Base-by-base conservation (phyloP, 2,329 filamentous ascomycete genomes). In the Aspergillus intermedius region DNA sequence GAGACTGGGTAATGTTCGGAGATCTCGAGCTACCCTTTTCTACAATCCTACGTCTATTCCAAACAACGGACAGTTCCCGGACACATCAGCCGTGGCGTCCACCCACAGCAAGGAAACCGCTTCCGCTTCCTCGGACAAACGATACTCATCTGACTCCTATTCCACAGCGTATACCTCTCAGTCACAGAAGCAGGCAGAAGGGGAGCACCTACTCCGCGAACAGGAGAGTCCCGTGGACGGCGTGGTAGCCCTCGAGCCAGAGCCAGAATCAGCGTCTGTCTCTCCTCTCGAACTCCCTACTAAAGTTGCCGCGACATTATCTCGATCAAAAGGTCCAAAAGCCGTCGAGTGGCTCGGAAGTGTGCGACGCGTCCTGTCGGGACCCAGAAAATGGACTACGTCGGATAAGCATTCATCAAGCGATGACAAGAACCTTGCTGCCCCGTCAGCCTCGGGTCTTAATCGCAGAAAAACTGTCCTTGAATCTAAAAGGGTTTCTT, bases 321-420 rank as follows among this genome's bases (percentile, higher is more conserved):
- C 25, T 10, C 25, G 10, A 30, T 10, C 55, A 12, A 63, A 59
- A 45, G 15, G 37, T 22, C 55, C 58, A 75, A 83, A 17, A 80
- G 80, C 62, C 77, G 83, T 69, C 69, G 78, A 78, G 21, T 88
- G 84, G 82, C 71, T 90, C 9, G 85, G 85, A 19, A 87, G 81
- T 43, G 65, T 90, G 17, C 76, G 80, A 15, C 77, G 84, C 34
- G 83, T 84, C 9, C 80, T 88, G 37, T 77, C 77, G 4, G 64
- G 69, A 42, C 65, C 67, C 49, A 66, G 54, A 58, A 60, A 56
- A 58, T 56, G 56, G 46, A 57, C 60, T 40, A 53, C 54, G 44
- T 45, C 48, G 22, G 48, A 54, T 19, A 39, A 46, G 32, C 56
- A 60, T 12, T 37, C 52, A 10, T 19, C 10, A 19, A 19, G 17